Evolutionary conservation across 305 asterid species (phyloP), one percentile per base, ranked within the genome.

Genomic region (Withania somnifera): DNA sequence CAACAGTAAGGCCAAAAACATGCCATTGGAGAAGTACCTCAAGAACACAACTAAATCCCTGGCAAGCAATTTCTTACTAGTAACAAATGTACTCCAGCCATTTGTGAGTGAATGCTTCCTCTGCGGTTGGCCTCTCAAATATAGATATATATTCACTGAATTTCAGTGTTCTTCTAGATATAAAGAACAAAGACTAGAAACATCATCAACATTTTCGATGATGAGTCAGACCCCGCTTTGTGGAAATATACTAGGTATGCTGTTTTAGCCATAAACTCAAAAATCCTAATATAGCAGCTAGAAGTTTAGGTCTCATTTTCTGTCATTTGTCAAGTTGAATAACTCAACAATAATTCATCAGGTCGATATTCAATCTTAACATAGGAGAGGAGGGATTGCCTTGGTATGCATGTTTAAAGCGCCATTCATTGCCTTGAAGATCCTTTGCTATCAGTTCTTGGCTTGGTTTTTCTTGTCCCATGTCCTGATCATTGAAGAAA

Each of bases 51-150:
- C 68, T 28, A 71, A 42, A 42, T 82, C 87, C 51, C 87, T 71
- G 3, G 60, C 60, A 52, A 77, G 69, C 80, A 85, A 85, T 77
- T 73, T 54, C 78, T 85, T 85, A 38, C 66, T 34, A 36, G 80
- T 56, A 78, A 85, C 81, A 63, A 82, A 85, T 50, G 71, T n/a
- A 77, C 76, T 67, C 85, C 87, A 85, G 52, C 87, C 87, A 63
- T 77, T 68, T 19, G 87, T 78, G 52, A 85, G 78, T 10, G 60
- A 66, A 82, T 85, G 85, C 60, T 85, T 82, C 13, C 87, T 82
- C 13, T 34, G 47, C 40, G 83, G 85, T 53, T 66, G 80, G 50
- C 87, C 87, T 81, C 56, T 75, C 79, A 71, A 24, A 71, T 24
- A 24, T 45, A 45, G 58, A 71, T 45, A 45, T 26, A 73, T 40